These are phyloP conservation scores for Candida silvatica DNA, from an alignment of 805 yeast species.

Conservation along the genomic window DNA sequence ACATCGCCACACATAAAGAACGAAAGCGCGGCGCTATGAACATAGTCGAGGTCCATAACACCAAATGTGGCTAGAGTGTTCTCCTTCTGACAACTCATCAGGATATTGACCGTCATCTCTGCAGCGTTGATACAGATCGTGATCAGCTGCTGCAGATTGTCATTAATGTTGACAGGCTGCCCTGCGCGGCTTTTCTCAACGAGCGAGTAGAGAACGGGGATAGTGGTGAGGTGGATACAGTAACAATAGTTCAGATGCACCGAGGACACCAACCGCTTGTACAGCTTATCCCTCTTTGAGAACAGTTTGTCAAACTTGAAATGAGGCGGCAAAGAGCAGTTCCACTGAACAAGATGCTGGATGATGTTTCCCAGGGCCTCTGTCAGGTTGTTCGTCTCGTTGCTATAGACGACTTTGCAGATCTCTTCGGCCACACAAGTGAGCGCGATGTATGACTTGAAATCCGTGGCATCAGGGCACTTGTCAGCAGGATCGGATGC, in stretches of 20 bases:
- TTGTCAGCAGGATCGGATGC: slow-evolving; percentile 6
- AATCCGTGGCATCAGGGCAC: slow-evolving; percentile 7
- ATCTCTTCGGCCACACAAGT: slow-evolving; percentile 17
- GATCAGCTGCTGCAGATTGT: slow-evolving; percentile 13
- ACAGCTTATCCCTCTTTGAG: slow-evolving; percentile 6
- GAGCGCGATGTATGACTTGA: slow-evolving; percentile 13
- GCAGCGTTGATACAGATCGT: slow-evolving; percentile 20
- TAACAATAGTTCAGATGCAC: slow-evolving; percentile 20
- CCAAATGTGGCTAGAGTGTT: slow-evolving; percentile 16
- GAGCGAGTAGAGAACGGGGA: slow-evolving; percentile 18
- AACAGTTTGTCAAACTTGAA: slow-evolving; percentile 5
- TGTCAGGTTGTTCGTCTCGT: slow-evolving; percentile 8
- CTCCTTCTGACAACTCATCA: slow-evolving; percentile 4
- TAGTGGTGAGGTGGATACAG: slow-evolving; percentile 21
- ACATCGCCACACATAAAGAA: slow-evolving; percentile 21
- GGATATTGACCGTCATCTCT: slow-evolving; percentile 7
- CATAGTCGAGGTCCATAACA: slow-evolving; percentile 22
- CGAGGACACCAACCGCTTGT: slow-evolving; percentile 15
- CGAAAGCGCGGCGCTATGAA: slow-evolving; percentile 18
- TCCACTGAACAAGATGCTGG: slow-evolving; percentile 18
- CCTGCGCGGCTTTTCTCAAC: slow-evolving; percentile 12
- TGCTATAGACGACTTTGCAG: slow-evolving; percentile 13
- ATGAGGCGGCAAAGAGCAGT: slow-evolving; percentile 12
- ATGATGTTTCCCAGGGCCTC: slow-evolving; percentile 12
- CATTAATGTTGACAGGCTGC: slow-evolving; percentile 8